phyloP scores from a whole-genome alignment of 805 yeast species.

The Ogataea sp. region DNA sequence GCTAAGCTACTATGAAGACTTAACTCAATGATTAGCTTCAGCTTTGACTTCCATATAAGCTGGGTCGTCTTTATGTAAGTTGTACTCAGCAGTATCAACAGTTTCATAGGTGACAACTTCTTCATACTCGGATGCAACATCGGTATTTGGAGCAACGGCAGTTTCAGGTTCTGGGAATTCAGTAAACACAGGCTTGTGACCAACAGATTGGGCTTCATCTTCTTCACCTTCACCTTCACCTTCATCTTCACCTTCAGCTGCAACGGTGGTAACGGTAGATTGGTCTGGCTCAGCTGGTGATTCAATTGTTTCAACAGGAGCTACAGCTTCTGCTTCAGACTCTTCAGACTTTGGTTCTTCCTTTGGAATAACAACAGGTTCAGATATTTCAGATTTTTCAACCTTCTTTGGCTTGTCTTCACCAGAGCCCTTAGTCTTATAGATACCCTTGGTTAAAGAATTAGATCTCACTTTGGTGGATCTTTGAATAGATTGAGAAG shows the following conservation, averaged over 20 bases:
- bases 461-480: no score
- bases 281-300: constrained; percentile 3
- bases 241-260: constrained; percentile 3
- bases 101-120: constrained; percentile 38
- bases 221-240: constrained; percentile 3
- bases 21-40: no score
- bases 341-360: constrained; percentile 11
- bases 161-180: constrained; percentile 15
- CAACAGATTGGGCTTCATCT: constrained; percentile 1
- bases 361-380: not conserved
- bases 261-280: constrained; percentile 1
- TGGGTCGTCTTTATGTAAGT: constrained; percentile 37
- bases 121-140: constrained; percentile 14
- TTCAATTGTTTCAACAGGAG: constrained; percentile 14
- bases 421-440: not conserved
- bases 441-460: constrained; percentile 11
- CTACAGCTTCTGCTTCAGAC: constrained; percentile 25
- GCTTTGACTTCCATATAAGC: constrained; percentile 33
- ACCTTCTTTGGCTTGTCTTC: not conserved
- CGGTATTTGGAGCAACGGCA: constrained; percentile 2
- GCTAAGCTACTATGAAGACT: no score
- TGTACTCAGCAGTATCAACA: constrained; percentile 39
- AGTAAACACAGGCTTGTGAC: constrained; percentile 24
- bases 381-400: constrained; percentile 7
- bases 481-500: constrained; percentile 9